Evolutionary conservation across 306 rosid genomes (phyloP), one percentile per base, ranked within the genome.

Genomic region (Boehmeria nivea): DNA sequence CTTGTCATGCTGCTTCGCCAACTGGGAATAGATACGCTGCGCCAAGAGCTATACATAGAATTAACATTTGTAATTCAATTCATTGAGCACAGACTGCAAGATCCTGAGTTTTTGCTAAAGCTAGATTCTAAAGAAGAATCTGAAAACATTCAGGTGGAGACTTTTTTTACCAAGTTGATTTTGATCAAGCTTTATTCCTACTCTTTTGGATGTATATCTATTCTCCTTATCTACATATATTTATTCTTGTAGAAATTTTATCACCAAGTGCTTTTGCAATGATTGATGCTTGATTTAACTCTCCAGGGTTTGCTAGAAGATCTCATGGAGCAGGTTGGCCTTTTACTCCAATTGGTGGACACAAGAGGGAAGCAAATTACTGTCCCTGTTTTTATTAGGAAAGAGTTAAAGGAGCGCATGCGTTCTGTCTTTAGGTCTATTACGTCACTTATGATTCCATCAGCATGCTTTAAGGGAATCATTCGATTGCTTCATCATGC

Each of bases 281-380:
- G 20, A 17, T 15, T 60, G 16, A 14, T 49, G 22, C 57, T 61
- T 10, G 45, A 10, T 43, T 13, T 42, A 44, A 25, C 3, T 49
- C 67, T 57, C 37, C 94, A 90, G 98, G 66, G 48, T 24, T 57
- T 68, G 6, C 71, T 90, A 31, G 86, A 73, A 63, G 80, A 76
- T 51, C 82, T 90, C 24, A 74, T 87, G 98, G 87, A 78, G 73
- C 79, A 80, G 67, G 71, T 78, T 50, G 86, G 81, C 69, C 70
- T 59, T 59, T 64, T 80, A 42, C 72, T 72, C 63, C 82, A 90
- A 64, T 74, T 78, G 42, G 80, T 78, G 26, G 86, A 82, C 75
- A 70, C 81, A 47, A 74, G 70, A 43, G 74, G 74, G 71, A 84
- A 82, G 63, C 65, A 74, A 38, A 69, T 59, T 61, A 57, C 45